Evolutionary conservation across 2,329 filamentous ascomycete genomes (phyloP).

Genomic region (Helotiales sp.): DNA sequence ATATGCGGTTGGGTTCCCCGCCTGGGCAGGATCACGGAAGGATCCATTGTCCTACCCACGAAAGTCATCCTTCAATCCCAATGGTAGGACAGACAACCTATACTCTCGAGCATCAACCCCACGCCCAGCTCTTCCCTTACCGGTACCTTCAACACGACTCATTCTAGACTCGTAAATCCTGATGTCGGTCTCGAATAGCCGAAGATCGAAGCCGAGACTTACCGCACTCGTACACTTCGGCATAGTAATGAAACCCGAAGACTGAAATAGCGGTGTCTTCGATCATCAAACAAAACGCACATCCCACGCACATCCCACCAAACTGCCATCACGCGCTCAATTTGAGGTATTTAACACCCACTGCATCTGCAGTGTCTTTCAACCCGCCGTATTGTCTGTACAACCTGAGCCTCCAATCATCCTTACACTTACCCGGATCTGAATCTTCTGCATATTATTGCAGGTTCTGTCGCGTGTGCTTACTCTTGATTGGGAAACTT

Average conservation of each 20-base stretch:
- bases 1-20: neutral
- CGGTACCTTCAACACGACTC: too few relatives aligned
- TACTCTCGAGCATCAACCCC: too few relatives aligned
- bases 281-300: neutral
- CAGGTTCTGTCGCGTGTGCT: neutral
- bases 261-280: neutral
- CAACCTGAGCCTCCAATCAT: neutral
- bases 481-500: neutral
- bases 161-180: too few relatives aligned
- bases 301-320: neutral
- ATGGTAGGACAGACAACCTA: too few relatives aligned
- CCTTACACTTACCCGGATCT: neutral
- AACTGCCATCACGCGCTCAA: conserved; percentile 4
- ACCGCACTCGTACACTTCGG: too few relatives aligned
- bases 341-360: conserved; percentile 22
- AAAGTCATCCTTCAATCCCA: too few relatives aligned
- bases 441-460: neutral
- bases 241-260: neutral
- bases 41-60: too few relatives aligned
- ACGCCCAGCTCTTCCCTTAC: too few relatives aligned
- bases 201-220: neutral
- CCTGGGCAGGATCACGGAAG: neutral
- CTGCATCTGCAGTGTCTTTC: conserved; percentile 6
- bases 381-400: neutral
- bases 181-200: neutral